A percentile compares a stretch with the other conserved stretches of the same genome.
Evolutionary conservation across 768 basidiomycete species (phyloP).

Genomic region (Lyophyllum shimeji): DNA sequence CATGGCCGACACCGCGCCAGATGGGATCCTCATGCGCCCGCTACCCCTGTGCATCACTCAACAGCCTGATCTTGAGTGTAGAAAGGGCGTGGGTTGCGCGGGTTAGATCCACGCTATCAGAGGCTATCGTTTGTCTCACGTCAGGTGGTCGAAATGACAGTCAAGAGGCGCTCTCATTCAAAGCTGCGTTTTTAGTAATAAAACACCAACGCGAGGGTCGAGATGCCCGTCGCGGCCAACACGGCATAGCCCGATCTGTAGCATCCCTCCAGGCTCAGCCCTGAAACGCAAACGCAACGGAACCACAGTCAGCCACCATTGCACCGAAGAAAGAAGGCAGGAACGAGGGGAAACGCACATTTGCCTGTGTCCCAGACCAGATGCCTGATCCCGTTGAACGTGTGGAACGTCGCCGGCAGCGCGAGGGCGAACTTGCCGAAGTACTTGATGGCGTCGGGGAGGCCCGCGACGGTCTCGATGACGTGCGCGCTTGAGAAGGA

Average conservation of each 20-base stretch:
- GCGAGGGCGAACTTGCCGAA: constrained; percentile 78
- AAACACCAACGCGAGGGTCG: constrained; percentile 70
- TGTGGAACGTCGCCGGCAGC: constrained; percentile 88
- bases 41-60: too few relatives aligned
- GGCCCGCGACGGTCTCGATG: constrained; percentile 63
- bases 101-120: too few relatives aligned
- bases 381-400: constrained; percentile 88
- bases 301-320: too few relatives aligned
- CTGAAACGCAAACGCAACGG: constrained; percentile 36
- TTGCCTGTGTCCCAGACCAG: constrained; percentile 86
- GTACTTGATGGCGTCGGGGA: constrained; percentile 79
- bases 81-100: too few relatives aligned
- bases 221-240: constrained; percentile 71
- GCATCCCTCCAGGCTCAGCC: constrained; percentile 75
- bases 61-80: too few relatives aligned
- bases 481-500: constrained; percentile 80
- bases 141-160: too few relatives aligned
- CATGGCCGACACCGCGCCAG: too few relatives aligned
- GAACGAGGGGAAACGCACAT: constrained; percentile 48
- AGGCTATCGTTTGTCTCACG: too few relatives aligned
- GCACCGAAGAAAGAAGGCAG: not conserved
- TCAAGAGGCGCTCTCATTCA: too few relatives aligned
- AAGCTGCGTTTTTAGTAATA: constrained; percentile 33
- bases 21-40: too few relatives aligned
- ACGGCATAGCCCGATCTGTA: constrained; percentile 86